Percentiles rank a stretch among this genome's conserved stretches.
These are phyloP conservation scores for Achlya hypogyna DNA, from an alignment of 352 stramenopile genomes.

Conservation along the genomic window DNA sequence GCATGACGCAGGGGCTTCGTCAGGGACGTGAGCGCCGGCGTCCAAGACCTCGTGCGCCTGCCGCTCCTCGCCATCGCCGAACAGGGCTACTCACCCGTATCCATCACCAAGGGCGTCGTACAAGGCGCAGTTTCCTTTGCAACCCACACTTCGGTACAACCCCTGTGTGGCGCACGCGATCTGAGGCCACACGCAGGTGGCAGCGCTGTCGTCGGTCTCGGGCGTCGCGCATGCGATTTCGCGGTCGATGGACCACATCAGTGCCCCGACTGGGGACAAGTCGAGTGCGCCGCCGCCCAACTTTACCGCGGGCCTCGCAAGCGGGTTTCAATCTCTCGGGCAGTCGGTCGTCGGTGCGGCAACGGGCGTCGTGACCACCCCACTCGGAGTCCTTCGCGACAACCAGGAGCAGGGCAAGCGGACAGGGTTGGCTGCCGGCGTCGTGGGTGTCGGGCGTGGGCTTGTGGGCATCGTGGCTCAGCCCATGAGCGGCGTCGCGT, in stretches of 20 bases:
- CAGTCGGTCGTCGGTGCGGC: conserved; percentile 69
- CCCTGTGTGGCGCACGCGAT: too few relatives aligned
- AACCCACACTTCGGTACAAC: conserved; percentile 42
- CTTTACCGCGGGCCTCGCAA: conserved; percentile 48
- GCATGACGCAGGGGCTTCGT: conserved; percentile 51
- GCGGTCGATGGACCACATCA: conserved; percentile 66
- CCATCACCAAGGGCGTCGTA: conserved; percentile 59
- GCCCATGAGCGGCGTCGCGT: conserved; percentile 67
- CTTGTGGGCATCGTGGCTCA: conserved; percentile 69
- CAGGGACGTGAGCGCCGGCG: conserved; percentile 49
- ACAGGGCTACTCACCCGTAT: conserved; percentile 70
- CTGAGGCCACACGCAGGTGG: conserved; percentile 15
- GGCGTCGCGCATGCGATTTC: conserved; percentile 78
- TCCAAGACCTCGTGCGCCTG: conserved; percentile 74
- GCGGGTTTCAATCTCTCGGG: conserved; percentile 57
- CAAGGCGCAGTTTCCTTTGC: conserved; percentile 60
- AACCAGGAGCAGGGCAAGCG: conserved; percentile 3
- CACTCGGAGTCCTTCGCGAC: conserved; percentile 42
- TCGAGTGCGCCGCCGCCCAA: conserved; percentile 53
- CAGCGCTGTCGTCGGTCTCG: conserved; percentile 59
- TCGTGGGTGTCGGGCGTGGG: conserved; percentile 65
- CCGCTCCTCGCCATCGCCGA: conserved; percentile 44
- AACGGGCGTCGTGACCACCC: conserved; percentile 64
- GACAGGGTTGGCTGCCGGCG: conserved; percentile 42
- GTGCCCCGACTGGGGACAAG: conserved; percentile 48